These are phyloP conservation scores for Hypoxylon fuscum DNA, from an alignment of 495 filamentous ascomycete species.

Conservation along the genomic window DNA sequence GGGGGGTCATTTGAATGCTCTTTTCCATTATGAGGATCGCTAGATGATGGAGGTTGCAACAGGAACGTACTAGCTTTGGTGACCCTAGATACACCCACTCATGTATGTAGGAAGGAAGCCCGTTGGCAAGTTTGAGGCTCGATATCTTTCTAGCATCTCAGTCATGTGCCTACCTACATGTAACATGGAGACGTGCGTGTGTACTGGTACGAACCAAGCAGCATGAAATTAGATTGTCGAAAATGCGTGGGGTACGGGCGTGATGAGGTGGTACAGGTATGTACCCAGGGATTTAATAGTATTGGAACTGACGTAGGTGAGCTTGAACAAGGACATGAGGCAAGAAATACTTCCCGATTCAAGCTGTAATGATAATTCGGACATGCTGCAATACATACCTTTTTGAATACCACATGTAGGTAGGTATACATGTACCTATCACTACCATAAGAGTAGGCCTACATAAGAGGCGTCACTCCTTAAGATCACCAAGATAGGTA, in stretches of 20 bases:
- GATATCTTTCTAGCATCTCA: neutral
- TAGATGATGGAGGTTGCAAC: neutral
- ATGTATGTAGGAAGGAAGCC: too few relatives aligned
- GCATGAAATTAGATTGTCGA: slow-evolving; percentile 17
- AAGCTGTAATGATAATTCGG: too few relatives aligned
- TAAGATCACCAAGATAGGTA: neutral
- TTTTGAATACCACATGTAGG: too few relatives aligned
- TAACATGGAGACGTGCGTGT: neutral
- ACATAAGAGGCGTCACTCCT: slow-evolving; percentile 7
- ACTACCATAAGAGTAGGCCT: too few relatives aligned
- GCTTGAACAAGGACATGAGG: slow-evolving; percentile 12
- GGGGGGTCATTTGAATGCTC: slow-evolving; percentile 8
- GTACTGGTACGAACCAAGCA: slow-evolving; percentile 12
- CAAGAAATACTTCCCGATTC: neutral
- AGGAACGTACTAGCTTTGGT: neutral
- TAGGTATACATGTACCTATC: too few relatives aligned
- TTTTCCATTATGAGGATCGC: slow-evolving; percentile 7
- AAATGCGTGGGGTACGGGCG: slow-evolving; percentile 28
- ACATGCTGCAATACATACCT: too few relatives aligned
- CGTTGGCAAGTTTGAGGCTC: slow-evolving; percentile 6
- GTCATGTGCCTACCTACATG: slow-evolving; percentile 15
- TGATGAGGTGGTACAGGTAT: neutral
- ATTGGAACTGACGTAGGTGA: slow-evolving; percentile 35
- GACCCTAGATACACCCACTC: neutral
- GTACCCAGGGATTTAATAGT: slow-evolving; percentile 6